Evolutionary conservation across 371 early-diverging fungal genomes (phyloP), one percentile per base, ranked within the genome.

Genomic region (Mortierella sp.): DNA sequence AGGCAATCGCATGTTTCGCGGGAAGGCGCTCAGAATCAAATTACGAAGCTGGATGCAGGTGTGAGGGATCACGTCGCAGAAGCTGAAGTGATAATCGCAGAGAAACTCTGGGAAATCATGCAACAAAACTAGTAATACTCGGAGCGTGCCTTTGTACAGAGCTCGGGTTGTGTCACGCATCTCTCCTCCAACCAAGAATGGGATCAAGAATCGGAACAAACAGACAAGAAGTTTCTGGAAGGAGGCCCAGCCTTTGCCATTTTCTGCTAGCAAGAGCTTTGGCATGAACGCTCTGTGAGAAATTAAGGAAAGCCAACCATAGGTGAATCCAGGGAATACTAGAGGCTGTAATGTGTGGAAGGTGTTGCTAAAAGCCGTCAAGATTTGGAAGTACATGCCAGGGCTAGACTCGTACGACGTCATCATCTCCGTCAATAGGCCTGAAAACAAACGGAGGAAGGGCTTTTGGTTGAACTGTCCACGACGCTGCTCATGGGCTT

Each of bases 71-170:
- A 94, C 95, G 83, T 96, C 94, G 73, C 96, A 94, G 73, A 99
- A 93, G 67, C 94, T 93, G 73, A 95, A 94, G 78, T 97, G 96
- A 73, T 97, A 95, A 71, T 93, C 94, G 73, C 97, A 94, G 57
- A 99, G 86, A 85, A 98, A 99, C 83, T 97, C 97, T 16, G 99
- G 99, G 86, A 96, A 97, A 84, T 99, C 99, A 84, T 98, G 99
- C 63, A 98, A 86, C n/a, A 98, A 76, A 8, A 98, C 95, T 30
- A 98, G 86, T 39, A 98, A 77, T 22, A 98, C 91, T n/a, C 98
- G 90, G 18, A 98, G 86, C 0, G 95, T 93, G 20, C 97, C 98
- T 63, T 91, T 90, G 87, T 99, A 98, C 40, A 98, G 88, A 65
- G 93, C 77, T 54, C 96, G 93, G 12, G 93, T 92, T 6, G 97